Evolutionary conservation across 169 alveolate genomes (phyloP), one percentile per base, ranked within the genome.

Genomic region (Cryptosporidium viatorum): DNA sequence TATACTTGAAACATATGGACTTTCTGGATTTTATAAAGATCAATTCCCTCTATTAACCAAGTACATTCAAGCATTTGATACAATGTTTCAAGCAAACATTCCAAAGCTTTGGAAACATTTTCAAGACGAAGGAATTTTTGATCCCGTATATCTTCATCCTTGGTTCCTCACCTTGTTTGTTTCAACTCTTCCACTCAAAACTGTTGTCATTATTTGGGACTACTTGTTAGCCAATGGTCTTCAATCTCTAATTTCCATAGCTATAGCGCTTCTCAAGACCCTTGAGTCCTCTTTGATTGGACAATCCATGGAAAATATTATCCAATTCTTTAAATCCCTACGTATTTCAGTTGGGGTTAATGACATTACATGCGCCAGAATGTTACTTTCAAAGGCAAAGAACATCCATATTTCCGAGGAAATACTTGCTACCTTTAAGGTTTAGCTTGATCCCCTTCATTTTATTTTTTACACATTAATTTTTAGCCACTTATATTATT

Each of bases 161-260:
- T 93, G 95, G 95, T 93, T 93, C 59, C 71, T 93, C 6, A 93
- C 95, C 2, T 39, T 93, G 87, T 93, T 93, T 70, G 95, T 93
- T 33, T 92, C 93, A 14, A 92, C 92, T 29, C 86, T 93, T 29
- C 95, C 95, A 16, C 84, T 93, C 23, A 84, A 94, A 52, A 92
- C 95, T 18, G 95, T 93, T 23, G 94, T 93, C 14, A 74, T 93
- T 58, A 71, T 93, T 5, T 93, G 95, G 95, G 95, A 93, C 67
- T 92, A 92, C 84, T 84, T 93, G 16, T 9, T 80, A 6, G 74
- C 89, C 5, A 59, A 80, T 48, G 89, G 89, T 2, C 43, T 80
- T 12, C 89, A 80, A 21, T 80, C 89, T 1, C 37, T 80, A 35
- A 59, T 80, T 10, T 23, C 89, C 35, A 80, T 80, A 37, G 73